Percentiles rank a stretch among this genome's conserved stretches.
Evolutionary conservation across 2,329 filamentous ascomycete genomes (phyloP).

Genomic region (Metarhizium brunneum): DNA sequence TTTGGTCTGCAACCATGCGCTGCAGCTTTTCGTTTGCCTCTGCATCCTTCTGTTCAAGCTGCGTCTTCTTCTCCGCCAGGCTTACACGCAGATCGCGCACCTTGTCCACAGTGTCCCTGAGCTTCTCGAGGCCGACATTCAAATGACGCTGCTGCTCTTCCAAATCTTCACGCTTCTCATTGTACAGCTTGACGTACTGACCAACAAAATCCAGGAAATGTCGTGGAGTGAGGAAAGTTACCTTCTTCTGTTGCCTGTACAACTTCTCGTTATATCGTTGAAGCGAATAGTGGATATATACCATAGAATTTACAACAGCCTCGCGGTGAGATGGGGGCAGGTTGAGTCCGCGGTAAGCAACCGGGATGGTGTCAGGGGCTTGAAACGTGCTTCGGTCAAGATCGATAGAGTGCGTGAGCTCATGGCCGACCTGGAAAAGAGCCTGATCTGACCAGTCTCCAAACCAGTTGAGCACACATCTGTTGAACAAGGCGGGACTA

Average conservation of each 20-base stretch:
- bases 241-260: conserved; percentile 82
- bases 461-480: conserved; percentile 99
- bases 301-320: conserved; percentile 94
- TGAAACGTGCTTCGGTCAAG: conserved; percentile 79
- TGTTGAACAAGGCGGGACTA: conserved; percentile 96
- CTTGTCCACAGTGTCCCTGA: conserved; percentile 94
- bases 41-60: conserved; percentile 85
- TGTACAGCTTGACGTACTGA: conserved; percentile 95
- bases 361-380: conserved; percentile 83
- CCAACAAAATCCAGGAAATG: conserved; percentile 98
- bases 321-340: conserved; percentile 87
- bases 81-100: conserved; percentile 85
- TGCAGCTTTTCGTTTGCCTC: conserved; percentile 97
- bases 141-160: conserved; percentile 98
- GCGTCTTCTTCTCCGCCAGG: conserved; percentile 86
- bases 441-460: conserved; percentile 99
- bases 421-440: conserved; percentile 92
- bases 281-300: conserved; percentile 94
- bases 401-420: conserved; percentile 93
- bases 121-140: conserved; percentile 95
- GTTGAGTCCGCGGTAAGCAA: conserved; percentile 78
- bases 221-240: conserved; percentile 87
- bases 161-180: conserved; percentile 94
- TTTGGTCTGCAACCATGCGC: conserved; percentile 93
- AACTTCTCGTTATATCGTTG: conserved; percentile 83